Evolutionary conservation across 179 eudicot genomes (phyloP).

Genomic region (Vitellaria paradoxa): DNA sequence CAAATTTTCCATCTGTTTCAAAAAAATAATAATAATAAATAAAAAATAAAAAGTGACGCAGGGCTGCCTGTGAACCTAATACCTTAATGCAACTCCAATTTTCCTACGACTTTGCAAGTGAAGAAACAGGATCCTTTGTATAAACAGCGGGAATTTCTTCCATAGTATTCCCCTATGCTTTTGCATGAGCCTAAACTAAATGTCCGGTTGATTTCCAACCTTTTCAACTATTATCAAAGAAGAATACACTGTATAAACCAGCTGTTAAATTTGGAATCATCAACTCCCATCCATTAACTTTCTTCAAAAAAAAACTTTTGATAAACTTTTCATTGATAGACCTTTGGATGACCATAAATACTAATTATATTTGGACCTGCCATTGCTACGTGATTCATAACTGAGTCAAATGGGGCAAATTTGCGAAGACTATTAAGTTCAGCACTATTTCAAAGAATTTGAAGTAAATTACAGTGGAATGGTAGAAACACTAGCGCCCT

Average conservation of each 20-base stretch:
- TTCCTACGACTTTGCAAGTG: not conserved
- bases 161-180: not conserved
- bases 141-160: not conserved
- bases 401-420: not conserved
- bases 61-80: too few species aligned
- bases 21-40: too few species aligned
- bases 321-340: too few species aligned
- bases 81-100: not conserved
- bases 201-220: not conserved
- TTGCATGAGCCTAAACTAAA: not conserved
- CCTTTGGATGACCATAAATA: too few species aligned
- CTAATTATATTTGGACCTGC: not conserved
- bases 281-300: not conserved
- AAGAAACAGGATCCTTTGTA: not conserved
- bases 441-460: not conserved
- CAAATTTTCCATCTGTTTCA: not conserved
- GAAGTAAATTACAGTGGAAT: not conserved
- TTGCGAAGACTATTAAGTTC: not conserved
- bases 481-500: not conserved
- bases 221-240: not conserved
- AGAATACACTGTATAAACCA: not conserved
- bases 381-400: not conserved
- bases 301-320: too few species aligned
- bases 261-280: not conserved
- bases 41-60: too few species aligned